These are phyloP conservation scores for Dichotomopilus funicola DNA, from an alignment of 2,329 filamentous ascomycete genomes.

Conservation along the genomic window DNA sequence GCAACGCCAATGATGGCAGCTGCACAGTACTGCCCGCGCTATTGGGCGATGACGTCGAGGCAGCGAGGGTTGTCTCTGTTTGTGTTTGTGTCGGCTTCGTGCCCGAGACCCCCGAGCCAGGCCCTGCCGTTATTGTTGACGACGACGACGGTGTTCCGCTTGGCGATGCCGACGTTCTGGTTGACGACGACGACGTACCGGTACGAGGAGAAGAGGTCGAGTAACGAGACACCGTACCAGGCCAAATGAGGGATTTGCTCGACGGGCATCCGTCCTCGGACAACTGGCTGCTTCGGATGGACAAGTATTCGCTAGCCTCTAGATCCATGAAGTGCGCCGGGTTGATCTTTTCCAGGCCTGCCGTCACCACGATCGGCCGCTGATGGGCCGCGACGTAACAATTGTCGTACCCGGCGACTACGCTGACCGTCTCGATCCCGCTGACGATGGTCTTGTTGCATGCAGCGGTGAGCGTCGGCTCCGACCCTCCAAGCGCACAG, in stretches of 20 bases:
- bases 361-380: constrained; percentile 15
- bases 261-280: background rate
- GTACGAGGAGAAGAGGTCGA: too few species aligned
- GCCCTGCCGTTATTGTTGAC: too few species aligned
- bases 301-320: background rate
- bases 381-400: constrained; percentile 14
- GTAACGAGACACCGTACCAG: background rate
- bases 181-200: too few species aligned
- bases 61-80: background rate
- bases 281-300: background rate
- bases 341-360: constrained; percentile 6
- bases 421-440: constrained; percentile 1
- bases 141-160: background rate
- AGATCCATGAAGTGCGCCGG: background rate
- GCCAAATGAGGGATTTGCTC: constrained; percentile 1
- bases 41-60: background rate
- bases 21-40: background rate
- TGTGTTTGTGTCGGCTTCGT: background rate
- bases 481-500: constrained; percentile 3
- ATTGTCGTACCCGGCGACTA: background rate
- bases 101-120: background rate
- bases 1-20: background rate
- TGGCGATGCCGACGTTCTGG: background rate
- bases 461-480: background rate
- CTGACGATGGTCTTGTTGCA: constrained; percentile 12